Percentiles rank a stretch among this genome's conserved stretches.
These are phyloP conservation scores for Lichtheimia corymbifera DNA, from an alignment of 371 early-diverging fungal species.

Conservation along the genomic window DNA sequence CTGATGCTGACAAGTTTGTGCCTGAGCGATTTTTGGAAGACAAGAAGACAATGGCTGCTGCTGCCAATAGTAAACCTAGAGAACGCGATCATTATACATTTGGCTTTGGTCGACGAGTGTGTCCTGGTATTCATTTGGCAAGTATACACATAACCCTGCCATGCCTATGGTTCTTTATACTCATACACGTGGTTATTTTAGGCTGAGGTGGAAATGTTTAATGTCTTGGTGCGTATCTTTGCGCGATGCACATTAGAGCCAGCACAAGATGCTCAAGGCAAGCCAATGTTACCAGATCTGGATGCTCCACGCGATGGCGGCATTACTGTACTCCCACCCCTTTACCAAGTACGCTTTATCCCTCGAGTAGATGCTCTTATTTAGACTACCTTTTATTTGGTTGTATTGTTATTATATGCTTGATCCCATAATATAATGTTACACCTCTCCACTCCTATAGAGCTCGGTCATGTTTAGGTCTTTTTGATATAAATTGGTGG, in stretches of 20 bases:
- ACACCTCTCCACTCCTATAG: no score
- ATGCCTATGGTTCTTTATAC: background rate
- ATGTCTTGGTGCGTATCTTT: conserved; percentile 5
- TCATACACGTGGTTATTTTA: background rate
- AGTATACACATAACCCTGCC: background rate
- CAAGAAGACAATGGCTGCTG: conserved; percentile 6
- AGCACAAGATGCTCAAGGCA: conserved; percentile 6
- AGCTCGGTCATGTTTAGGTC: no score
- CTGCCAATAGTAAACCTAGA: conserved; percentile 13
- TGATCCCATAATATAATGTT: no score
- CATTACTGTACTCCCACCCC: background rate
- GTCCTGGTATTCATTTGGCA: conserved; percentile 25
- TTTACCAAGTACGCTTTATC: conserved; percentile 6
- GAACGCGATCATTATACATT: conserved; percentile 15
- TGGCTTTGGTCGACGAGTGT: conserved; percentile 13
- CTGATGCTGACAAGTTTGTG: conserved; percentile 15
- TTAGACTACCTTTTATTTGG: background rate
- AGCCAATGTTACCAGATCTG: background rate
- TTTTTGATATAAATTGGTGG: no score
- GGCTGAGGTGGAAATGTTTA: conserved; percentile 14
- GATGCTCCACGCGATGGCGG: conserved; percentile 7
- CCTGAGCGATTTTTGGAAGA: conserved; percentile 23
- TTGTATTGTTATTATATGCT: no score
- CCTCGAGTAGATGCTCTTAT: background rate
- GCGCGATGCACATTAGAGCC: conserved; percentile 14